phyloP scores from a whole-genome alignment of 345 rosid genomes.

The Lagerstroemia speciosa region DNA sequence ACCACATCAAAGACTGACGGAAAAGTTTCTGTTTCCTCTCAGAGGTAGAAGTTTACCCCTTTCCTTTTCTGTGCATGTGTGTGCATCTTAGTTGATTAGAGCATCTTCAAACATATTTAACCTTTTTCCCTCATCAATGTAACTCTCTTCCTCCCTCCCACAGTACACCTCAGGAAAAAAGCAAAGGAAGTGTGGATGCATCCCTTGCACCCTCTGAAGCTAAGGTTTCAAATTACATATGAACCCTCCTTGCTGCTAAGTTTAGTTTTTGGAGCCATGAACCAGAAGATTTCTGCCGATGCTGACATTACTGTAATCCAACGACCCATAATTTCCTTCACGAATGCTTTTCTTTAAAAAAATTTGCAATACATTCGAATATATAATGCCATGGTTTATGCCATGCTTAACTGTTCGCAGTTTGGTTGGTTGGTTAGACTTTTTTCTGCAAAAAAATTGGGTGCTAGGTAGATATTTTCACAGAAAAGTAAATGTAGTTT shows the following conservation, averaged over 20 bases:
- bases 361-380: neutral
- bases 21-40: slow-evolving; percentile 9
- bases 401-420: neutral
- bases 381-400: neutral
- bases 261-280: neutral
- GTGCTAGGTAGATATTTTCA: too few relatives aligned
- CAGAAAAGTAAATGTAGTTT: neutral
- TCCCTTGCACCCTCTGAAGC: slow-evolving; percentile 28
- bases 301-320: neutral
- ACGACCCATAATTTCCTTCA: neutral
- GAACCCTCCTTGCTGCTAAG: neutral
- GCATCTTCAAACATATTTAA: neutral
- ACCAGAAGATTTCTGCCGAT: neutral
- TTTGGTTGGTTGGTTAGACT: neutral
- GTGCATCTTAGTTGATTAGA: neutral
- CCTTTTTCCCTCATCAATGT: neutral
- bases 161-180: slow-evolving; percentile 31
- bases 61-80: neutral
- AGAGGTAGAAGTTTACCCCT: slow-evolving; percentile 4
- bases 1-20: slow-evolving; percentile 18
- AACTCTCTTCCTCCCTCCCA: slow-evolving; percentile 7
- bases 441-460: neutral
- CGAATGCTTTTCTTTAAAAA: neutral
- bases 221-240: slow-evolving; percentile 42
- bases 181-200: slow-evolving; percentile 28